phyloP scores from a whole-genome alignment of 805 yeast species.

The Starmera caribaea region DNA sequence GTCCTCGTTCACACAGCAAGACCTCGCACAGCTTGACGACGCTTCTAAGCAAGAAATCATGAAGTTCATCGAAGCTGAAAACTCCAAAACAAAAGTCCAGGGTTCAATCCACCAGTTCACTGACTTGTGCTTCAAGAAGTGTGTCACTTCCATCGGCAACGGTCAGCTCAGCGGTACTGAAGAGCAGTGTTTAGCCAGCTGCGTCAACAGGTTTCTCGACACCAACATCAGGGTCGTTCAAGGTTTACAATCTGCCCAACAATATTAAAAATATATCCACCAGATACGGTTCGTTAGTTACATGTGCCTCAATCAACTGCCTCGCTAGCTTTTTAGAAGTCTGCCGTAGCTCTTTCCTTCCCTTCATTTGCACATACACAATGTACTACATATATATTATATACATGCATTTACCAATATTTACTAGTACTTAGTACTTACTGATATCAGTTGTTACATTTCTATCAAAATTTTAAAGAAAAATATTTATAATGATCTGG shows the following conservation, averaged over 20 bases:
- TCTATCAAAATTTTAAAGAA: too few relatives aligned
- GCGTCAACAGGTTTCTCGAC: slow-evolving; percentile 80
- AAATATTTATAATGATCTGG: too few relatives aligned
- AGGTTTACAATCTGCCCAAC: slow-evolving; percentile 14
- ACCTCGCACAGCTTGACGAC: slow-evolving; percentile 47
- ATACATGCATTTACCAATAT: too few relatives aligned
- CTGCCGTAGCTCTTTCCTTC: too few relatives aligned
- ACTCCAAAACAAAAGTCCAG: slow-evolving; percentile 81
- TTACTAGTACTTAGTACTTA: too few relatives aligned
- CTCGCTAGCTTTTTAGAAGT: background rate
- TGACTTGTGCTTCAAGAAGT: slow-evolving; percentile 83
- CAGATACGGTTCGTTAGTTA: background rate
- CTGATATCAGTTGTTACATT: too few relatives aligned
- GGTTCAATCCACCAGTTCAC: slow-evolving; percentile 82
- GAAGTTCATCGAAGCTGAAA: slow-evolving; percentile 71
- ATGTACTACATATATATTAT: too few relatives aligned
- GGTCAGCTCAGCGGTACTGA: slow-evolving; percentile 48
- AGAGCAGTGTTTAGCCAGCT: slow-evolving; percentile 65
- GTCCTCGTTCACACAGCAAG: slow-evolving; percentile 30
- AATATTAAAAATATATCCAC: background rate
- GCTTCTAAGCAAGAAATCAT: slow-evolving; percentile 63
- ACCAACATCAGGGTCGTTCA: slow-evolving; percentile 80
- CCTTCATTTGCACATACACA: too few relatives aligned
- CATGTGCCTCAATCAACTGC: slow-evolving; percentile 1
- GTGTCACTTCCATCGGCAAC: slow-evolving; percentile 42